Conservation (phyloP, 176 grass and related monocot genomes). For the Microstegium vimineum region DNA sequence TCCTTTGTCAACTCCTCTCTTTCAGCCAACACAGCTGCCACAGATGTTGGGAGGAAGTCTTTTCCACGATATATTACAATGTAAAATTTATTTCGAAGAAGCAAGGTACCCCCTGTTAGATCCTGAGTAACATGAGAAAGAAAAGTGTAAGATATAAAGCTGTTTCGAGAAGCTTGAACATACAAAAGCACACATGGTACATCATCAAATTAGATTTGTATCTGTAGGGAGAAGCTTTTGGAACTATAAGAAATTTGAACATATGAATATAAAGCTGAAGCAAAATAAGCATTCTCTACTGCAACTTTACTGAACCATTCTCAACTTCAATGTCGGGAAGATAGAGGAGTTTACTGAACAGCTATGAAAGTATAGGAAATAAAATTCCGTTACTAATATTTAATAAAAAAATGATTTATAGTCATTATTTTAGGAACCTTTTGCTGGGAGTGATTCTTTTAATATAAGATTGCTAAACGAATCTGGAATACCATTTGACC, state of each 20-base stretch:
- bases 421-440: background rate
- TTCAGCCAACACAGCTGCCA: conserved; percentile 69
- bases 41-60: conserved; percentile 76
- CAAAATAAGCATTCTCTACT: background rate
- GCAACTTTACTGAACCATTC: background rate
- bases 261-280: background rate
- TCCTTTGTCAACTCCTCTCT: conserved; percentile 80
- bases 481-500: background rate
- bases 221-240: background rate
- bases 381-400: background rate
- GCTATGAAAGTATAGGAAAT: background rate
- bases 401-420: background rate
- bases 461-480: background rate
- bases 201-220: background rate
- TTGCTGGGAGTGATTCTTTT: background rate
- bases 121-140: conserved; percentile 39
- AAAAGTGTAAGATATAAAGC: conserved; percentile 9
- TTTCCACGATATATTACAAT: conserved; percentile 97
- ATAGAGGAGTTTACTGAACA: background rate
- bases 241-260: background rate
- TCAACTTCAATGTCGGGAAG: background rate
- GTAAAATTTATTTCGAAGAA: conserved; percentile 94
- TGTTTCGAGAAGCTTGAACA: conserved; percentile 15
- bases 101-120: conserved; percentile 82
- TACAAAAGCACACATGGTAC: background rate